Evolutionary conservation across 164 flowering plant species (phyloP).

Genomic region (Dillenia suffruticosa): DNA sequence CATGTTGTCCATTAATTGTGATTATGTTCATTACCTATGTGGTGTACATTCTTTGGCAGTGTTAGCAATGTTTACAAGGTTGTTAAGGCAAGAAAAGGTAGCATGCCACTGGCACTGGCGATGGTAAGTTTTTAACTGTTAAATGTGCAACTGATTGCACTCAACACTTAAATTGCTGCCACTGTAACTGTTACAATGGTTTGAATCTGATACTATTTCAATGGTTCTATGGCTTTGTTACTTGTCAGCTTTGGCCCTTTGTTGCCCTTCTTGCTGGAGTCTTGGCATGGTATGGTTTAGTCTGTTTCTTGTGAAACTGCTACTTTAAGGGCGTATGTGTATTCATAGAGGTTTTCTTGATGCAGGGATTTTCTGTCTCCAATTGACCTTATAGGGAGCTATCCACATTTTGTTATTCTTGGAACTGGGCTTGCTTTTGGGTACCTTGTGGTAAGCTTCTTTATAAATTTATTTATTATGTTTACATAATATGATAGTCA

Average conservation of each 20-base stretch:
- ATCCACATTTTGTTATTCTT: slow-evolving; percentile 73
- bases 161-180: no score
- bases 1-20: no score
- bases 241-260: slow-evolving; percentile 81
- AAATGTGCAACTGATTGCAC: neutral
- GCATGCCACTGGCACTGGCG: slow-evolving; percentile 79
- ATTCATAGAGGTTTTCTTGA: slow-evolving; percentile 1
- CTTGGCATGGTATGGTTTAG: slow-evolving; percentile 52
- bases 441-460: slow-evolving; percentile 80
- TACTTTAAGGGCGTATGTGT: neutral
- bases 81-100: slow-evolving; percentile 82
- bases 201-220: neutral
- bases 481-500: no score
- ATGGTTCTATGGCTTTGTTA: slow-evolving; percentile 12
- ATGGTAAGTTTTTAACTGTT: slow-evolving; percentile 50
- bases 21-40: no score
- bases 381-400: slow-evolving; percentile 58
- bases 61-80: slow-evolving; percentile 74
- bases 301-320: neutral
- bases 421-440: slow-evolving; percentile 99
- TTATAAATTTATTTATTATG: no score
- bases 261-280: slow-evolving; percentile 74
- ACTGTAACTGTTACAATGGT: no score
- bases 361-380: slow-evolving; percentile 93
- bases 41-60: slow-evolving; percentile 25